These are phyloP conservation scores for Gynandropsis gynandra DNA, from an alignment of 345 rosid genomes.

Conservation along the genomic window DNA sequence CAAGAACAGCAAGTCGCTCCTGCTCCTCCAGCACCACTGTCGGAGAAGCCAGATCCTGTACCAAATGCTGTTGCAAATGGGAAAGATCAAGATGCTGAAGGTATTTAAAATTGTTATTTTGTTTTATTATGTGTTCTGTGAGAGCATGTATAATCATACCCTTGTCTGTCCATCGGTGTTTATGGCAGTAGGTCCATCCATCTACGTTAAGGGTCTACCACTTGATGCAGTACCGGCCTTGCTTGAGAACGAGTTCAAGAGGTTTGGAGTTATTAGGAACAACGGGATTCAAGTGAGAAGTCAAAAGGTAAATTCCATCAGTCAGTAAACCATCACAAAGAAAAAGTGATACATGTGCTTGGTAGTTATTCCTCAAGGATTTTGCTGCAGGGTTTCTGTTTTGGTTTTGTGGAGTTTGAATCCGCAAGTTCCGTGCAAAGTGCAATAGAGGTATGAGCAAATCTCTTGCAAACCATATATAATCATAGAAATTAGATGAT, in stretches of 20 bases:
- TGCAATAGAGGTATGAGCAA: constrained; percentile 50
- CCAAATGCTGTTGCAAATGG: constrained; percentile 47
- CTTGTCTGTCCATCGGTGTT: constrained; percentile 1
- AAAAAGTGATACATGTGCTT: neutral
- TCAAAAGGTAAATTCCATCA: constrained; percentile 40
- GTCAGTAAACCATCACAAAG: neutral
- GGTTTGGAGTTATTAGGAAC: constrained; percentile 58
- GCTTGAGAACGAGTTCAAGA: constrained; percentile 62
- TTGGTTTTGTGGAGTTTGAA: constrained; percentile 73
- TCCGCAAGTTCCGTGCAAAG: constrained; percentile 36
- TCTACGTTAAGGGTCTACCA: constrained; percentile 65
- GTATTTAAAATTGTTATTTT: constrained; percentile 19
- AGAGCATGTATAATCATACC: no score
- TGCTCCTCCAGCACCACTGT: constrained; percentile 22
- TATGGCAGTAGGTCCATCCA: constrained; percentile 58
- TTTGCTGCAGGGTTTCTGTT: constrained; percentile 55
- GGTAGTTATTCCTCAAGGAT: neutral
- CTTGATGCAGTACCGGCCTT: constrained; percentile 38
- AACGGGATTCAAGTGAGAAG: constrained; percentile 63
- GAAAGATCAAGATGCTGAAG: constrained; percentile 43
- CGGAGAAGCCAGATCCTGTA: constrained; percentile 32
- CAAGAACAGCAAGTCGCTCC: constrained; percentile 40
- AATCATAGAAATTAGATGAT: no score
- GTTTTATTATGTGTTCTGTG: neutral
- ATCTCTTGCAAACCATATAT: neutral